These are phyloP conservation scores for Talaromyces atroroseus DNA, from an alignment of 2,329 filamentous ascomycete genomes.

Conservation along the genomic window DNA sequence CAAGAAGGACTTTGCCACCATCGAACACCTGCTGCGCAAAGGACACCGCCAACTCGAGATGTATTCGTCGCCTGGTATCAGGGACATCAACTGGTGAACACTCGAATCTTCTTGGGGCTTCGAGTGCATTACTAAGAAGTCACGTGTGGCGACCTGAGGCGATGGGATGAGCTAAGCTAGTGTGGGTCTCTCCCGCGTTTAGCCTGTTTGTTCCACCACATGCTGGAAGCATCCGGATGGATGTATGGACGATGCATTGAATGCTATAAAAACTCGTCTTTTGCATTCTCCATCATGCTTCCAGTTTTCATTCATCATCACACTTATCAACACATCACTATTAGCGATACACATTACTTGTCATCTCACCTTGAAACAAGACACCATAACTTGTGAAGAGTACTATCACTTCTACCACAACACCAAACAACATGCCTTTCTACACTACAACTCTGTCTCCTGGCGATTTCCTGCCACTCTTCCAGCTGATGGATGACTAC, in stretches of 20 bases:
- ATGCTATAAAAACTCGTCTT: conserved; percentile 2
- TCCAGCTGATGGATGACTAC: conserved; percentile 40
- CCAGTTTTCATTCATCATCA: neutral
- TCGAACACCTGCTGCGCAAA: conserved; percentile 80
- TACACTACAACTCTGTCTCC: conserved; percentile 28
- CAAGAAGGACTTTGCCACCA: conserved; percentile 78
- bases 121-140: neutral
- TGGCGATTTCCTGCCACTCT: conserved; percentile 36
- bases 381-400: neutral
- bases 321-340: neutral
- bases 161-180: neutral
- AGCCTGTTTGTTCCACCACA: neutral
- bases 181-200: conserved; percentile 8
- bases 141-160: conserved; percentile 7
- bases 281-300: neutral
- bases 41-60: conserved; percentile 75
- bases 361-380: neutral
- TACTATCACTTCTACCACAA: conserved; percentile 1
- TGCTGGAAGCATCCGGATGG: conserved; percentile 3
- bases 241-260: neutral
- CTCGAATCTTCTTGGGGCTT: neutral
- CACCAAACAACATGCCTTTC: conserved; percentile 35
- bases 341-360: neutral
- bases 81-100: conserved; percentile 54
- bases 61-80: conserved; percentile 74